Conservation (phyloP, 2,329 filamentous ascomycete genomes). For the Didymella pomorum region DNA sequence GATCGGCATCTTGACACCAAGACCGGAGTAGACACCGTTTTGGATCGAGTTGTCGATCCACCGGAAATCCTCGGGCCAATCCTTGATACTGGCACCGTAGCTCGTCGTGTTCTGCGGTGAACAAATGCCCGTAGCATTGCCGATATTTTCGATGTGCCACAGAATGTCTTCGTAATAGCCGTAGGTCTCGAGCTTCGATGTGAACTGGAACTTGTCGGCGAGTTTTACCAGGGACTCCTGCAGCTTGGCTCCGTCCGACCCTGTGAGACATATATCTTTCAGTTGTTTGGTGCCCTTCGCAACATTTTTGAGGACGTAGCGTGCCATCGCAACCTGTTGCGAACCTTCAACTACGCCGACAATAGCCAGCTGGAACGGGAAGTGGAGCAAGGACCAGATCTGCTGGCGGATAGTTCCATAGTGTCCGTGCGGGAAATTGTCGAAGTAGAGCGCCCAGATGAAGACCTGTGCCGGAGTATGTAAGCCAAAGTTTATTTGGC, state of each 20-base stretch:
- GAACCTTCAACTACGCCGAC: conserved; percentile 70
- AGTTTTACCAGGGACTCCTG: conserved; percentile 37
- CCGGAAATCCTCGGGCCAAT: conserved; percentile 33
- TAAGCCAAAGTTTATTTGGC: background rate
- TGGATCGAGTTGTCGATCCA: conserved; percentile 33
- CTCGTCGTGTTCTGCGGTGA: conserved; percentile 27
- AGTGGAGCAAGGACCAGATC: conserved; percentile 65
- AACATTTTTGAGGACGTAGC: conserved; percentile 56
- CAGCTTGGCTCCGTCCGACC: conserved; percentile 42
- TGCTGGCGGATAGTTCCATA: conserved; percentile 66
- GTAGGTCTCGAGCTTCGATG: conserved; percentile 40
- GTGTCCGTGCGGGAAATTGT: conserved; percentile 60
- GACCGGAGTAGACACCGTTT: conserved; percentile 44
- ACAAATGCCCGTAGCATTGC: conserved; percentile 47
- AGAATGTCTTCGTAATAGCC: conserved; percentile 24
- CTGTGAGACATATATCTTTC: conserved; percentile 48
- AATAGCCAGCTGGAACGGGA: conserved; percentile 69
- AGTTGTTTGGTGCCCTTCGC: conserved; percentile 54
- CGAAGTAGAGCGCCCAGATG: conserved; percentile 70
- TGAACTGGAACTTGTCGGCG: conserved; percentile 44
- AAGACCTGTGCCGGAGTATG: conserved; percentile 51
- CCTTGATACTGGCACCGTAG: conserved; percentile 15
- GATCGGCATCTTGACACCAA: conserved; percentile 46
- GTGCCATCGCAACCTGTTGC: conserved; percentile 63
- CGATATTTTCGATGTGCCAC: conserved; percentile 30